Evolutionary conservation across 331 rosid species (phyloP).

Genomic region (Quercus lobata): DNA sequence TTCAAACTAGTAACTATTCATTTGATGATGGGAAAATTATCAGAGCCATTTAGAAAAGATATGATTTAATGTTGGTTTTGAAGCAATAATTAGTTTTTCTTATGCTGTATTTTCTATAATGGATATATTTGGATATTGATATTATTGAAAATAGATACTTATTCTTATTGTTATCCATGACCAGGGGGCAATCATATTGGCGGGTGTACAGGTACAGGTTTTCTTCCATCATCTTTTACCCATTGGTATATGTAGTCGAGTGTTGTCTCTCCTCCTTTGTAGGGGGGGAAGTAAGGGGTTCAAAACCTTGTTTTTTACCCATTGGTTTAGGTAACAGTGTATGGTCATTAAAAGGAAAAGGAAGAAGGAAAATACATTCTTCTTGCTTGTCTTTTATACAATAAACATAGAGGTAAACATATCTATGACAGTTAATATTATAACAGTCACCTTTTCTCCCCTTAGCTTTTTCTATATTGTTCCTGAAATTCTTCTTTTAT

Average conservation of each 20-base stretch:
- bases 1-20: background rate
- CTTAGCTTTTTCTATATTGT: background rate
- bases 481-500: background rate
- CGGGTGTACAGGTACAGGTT: conserved; percentile 79
- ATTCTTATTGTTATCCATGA: conserved; percentile 16
- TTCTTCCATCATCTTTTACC: conserved; percentile 2
- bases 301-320: background rate
- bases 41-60: background rate
- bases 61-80: no score
- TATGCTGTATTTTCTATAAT: background rate
- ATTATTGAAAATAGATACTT: conserved; percentile 16
- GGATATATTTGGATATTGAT: background rate
- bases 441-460: background rate
- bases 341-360: background rate
- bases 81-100: background rate
- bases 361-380: no score
- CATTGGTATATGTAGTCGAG: background rate
- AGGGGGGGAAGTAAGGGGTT: background rate
- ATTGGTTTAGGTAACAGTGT: background rate
- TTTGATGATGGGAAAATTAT: background rate
- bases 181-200: conserved; percentile 95
- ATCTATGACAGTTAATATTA: background rate
- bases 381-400: no score
- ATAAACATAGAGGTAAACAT: background rate
- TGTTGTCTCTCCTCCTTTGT: background rate